Conservation (phyloP, 345 rosid species). For the Cardamine resedifolia region DNA sequence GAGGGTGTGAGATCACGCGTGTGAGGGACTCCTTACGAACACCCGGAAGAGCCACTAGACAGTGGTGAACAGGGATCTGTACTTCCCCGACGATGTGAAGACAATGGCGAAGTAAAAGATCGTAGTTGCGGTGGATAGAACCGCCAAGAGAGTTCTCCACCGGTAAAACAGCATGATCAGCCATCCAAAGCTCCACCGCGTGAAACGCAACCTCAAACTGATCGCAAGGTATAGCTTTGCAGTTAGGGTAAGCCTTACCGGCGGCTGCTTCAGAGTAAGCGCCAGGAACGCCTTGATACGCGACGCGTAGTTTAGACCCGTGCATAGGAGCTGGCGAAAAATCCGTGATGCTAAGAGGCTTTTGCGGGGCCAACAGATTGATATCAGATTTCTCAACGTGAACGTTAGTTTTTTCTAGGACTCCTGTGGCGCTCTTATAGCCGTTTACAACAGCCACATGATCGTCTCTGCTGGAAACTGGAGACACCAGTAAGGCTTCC, state of each 20-base stretch:
- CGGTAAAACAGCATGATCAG: conserved; percentile 85
- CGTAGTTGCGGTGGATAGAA: conserved; percentile 86
- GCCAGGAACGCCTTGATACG: conserved; percentile 84
- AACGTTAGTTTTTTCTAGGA: conserved; percentile 38
- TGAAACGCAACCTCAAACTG: conserved; percentile 90
- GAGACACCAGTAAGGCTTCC: conserved; percentile 28
- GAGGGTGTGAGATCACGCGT: conserved; percentile 87
- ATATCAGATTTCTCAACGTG: conserved; percentile 38
- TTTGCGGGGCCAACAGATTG: conserved; percentile 31
- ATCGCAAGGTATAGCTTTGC: conserved; percentile 87
- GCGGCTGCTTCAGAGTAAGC: conserved; percentile 94
- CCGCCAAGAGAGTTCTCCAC: conserved; percentile 90
- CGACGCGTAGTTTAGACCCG: conserved; percentile 73
- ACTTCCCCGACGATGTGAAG: conserved; percentile 94
- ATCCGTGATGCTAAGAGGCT: conserved; percentile 60
- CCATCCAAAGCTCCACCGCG: conserved; percentile 93
- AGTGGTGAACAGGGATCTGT: conserved; percentile 83
- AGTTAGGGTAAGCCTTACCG: conserved; percentile 77
- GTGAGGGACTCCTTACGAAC: conserved; percentile 61
- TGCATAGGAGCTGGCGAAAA: conserved; percentile 76
- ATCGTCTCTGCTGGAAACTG: conserved; percentile 18
- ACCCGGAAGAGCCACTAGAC: conserved; percentile 81
- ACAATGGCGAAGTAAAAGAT: conserved; percentile 85
- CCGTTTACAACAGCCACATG: conserved; percentile 43
- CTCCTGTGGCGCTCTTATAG: conserved; percentile 38